Evolutionary conservation across 208 protist species (phyloP).

Genomic region (Borovskyia barvae): DNA sequence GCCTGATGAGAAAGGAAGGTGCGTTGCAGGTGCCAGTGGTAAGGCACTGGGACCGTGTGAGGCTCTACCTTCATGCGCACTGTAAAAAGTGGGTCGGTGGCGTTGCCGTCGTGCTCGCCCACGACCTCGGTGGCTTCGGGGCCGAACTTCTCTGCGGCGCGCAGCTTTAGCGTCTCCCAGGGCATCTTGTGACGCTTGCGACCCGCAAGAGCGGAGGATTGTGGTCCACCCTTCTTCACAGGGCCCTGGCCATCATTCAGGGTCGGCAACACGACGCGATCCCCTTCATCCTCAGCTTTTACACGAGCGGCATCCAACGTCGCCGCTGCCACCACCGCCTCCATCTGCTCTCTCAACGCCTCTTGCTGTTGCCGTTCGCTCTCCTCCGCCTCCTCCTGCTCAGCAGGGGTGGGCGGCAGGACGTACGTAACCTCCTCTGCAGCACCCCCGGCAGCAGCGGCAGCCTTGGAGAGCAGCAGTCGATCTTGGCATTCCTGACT

Average conservation of each 20-base stretch:
- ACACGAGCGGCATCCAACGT: background rate
- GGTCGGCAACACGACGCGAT: slow-evolving; percentile 33
- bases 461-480: slow-evolving; percentile 20
- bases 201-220: slow-evolving; percentile 15
- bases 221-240: background rate
- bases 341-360: background rate
- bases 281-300: slow-evolving; percentile 22
- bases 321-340: background rate
- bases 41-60: slow-evolving; percentile 95
- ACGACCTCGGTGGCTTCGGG: slow-evolving; percentile 82
- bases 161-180: slow-evolving; percentile 65
- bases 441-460: slow-evolving; percentile 11
- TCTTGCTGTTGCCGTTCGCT: background rate
- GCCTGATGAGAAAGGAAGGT: slow-evolving; percentile 96
- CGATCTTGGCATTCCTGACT: slow-evolving; percentile 38
- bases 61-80: slow-evolving; percentile 94
- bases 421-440: slow-evolving; percentile 48
- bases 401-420: slow-evolving; percentile 26
- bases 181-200: slow-evolving; percentile 55
- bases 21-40: slow-evolving; percentile 98
- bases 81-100: slow-evolving; percentile 95
- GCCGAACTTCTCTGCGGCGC: slow-evolving; percentile 26
- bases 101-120: slow-evolving; percentile 95
- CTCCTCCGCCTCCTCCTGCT: slow-evolving; percentile 4
- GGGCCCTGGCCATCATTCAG: background rate